Evolutionary conservation across 305 asterid species (phyloP).

Genomic region (Ajuga reptans): DNA sequence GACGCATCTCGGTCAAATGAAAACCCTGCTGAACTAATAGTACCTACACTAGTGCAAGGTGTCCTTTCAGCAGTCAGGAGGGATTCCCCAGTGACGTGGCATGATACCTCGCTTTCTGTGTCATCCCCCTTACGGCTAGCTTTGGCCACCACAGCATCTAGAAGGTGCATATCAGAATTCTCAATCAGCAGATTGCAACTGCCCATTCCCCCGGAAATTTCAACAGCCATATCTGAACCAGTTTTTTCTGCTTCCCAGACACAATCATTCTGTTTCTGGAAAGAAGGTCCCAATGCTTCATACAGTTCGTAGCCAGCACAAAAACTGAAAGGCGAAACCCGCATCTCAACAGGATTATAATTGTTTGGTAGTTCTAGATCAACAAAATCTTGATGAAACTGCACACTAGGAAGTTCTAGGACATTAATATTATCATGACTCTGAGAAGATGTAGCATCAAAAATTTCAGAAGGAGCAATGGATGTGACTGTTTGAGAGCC

Average conservation of each 20-base stretch:
- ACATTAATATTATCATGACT: slow-evolving; percentile 24
- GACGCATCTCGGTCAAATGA: slow-evolving; percentile 57
- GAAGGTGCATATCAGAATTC: slow-evolving; percentile 56
- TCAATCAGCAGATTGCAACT: slow-evolving; percentile 50
- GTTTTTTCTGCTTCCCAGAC: slow-evolving; percentile 38
- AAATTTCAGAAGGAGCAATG: slow-evolving; percentile 29
- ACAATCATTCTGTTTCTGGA: slow-evolving; percentile 37
- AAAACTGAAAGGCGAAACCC: slow-evolving; percentile 50
- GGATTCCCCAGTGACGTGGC: slow-evolving; percentile 40
- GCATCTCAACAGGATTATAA: slow-evolving; percentile 24
- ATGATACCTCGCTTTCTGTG: slow-evolving; percentile 35
- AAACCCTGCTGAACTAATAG: slow-evolving; percentile 63
- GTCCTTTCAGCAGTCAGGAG: slow-evolving; percentile 52
- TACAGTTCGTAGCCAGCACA: slow-evolving; percentile 73
- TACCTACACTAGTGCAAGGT: slow-evolving; percentile 51
- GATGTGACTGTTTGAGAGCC: slow-evolving; percentile 28
- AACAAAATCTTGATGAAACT: slow-evolving; percentile 29
- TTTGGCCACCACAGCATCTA: slow-evolving; percentile 90
- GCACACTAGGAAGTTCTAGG: slow-evolving; percentile 28
- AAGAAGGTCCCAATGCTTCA: slow-evolving; percentile 77
- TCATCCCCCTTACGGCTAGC: slow-evolving; percentile 38
- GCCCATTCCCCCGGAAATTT: slow-evolving; percentile 50
- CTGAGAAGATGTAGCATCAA: slow-evolving; percentile 26
- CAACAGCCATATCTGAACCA: slow-evolving; percentile 47
- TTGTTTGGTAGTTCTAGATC: slow-evolving; percentile 26